Conservation (phyloP, 495 filamentous ascomycete genomes). For the Parathielavia appendiculata region DNA sequence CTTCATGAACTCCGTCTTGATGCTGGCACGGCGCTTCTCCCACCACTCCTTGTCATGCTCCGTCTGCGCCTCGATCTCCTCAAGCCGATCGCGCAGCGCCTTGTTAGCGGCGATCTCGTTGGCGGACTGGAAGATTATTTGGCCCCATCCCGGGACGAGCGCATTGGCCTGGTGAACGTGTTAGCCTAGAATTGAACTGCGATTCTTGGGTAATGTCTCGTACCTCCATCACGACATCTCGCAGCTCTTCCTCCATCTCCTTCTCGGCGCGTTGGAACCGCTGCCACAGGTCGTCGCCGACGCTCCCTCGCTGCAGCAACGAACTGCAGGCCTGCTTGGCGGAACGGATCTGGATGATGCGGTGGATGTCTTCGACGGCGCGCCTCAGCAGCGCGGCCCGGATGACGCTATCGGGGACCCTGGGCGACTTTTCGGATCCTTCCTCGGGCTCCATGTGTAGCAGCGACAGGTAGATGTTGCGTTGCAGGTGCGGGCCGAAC, state of each 20-base stretch:
- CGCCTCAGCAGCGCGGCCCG: conserved; percentile 87
- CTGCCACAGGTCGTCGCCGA: conserved; percentile 96
- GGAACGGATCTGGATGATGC: conserved; percentile 76
- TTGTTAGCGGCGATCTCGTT: conserved; percentile 76
- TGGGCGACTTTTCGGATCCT: conserved; percentile 62
- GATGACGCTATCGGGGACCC: conserved; percentile 77
- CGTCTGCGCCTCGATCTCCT: conserved; percentile 67
- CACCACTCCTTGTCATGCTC: conserved; percentile 81
- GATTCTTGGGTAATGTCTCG: conserved; percentile 10
- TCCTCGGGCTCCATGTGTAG: conserved; percentile 74
- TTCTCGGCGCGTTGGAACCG: conserved; percentile 85
- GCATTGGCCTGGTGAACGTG: conserved; percentile 64
- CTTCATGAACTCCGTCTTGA: conserved; percentile 76
- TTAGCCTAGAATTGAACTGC: background rate
- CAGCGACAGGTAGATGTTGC: conserved; percentile 90
- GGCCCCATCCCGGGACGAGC: conserved; percentile 79
- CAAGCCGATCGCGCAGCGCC: conserved; percentile 65
- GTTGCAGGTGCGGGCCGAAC: conserved; percentile 84
- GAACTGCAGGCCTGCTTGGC: conserved; percentile 80
- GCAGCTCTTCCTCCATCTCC: conserved; percentile 93
- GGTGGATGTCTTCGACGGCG: conserved; percentile 84
- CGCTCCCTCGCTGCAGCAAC: conserved; percentile 80
- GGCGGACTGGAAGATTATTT: conserved; percentile 91
- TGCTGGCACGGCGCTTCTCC: conserved; percentile 68
- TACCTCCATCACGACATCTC: conserved; percentile 91